Percentiles rank a stretch among this genome's conserved stretches.
Evolutionary conservation across 305 asterid species (phyloP).

Genomic region (Fraxinus sp.): DNA sequence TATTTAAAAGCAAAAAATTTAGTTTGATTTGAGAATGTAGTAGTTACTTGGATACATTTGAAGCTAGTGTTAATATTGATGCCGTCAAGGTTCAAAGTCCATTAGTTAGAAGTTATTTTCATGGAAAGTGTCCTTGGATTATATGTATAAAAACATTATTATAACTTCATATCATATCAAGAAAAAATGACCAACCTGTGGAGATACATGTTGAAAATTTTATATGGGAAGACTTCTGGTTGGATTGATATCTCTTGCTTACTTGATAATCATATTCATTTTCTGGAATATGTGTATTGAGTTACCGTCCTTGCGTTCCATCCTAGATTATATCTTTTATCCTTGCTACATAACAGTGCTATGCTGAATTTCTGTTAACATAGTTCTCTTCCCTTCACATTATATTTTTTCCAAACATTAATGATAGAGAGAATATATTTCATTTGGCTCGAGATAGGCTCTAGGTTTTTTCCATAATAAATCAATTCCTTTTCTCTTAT

Average conservation of each 20-base stretch:
- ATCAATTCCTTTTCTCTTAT: background rate
- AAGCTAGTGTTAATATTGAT: background rate
- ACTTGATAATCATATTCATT: background rate
- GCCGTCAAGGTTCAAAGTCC: background rate
- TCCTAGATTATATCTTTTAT: background rate
- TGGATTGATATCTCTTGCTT: background rate
- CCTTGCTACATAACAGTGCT: background rate
- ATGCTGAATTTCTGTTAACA: background rate
- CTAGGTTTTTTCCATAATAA: background rate
- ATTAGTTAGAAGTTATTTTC: background rate
- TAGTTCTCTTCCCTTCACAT: background rate
- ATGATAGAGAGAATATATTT: background rate
- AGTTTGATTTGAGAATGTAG: background rate
- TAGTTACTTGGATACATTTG: background rate
- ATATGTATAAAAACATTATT: background rate
- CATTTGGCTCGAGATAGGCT: background rate
- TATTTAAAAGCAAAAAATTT: background rate
- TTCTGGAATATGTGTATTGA: background rate
- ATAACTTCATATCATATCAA: background rate
- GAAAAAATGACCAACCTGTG: background rate
- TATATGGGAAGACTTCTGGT: background rate
- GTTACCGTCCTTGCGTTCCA: background rate
- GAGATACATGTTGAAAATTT: background rate
- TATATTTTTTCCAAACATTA: background rate
- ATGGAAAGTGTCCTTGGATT: background rate